Evolutionary conservation across 2,329 filamentous ascomycete species (phyloP).

Genomic region (Thielaviopsis musarum): DNA sequence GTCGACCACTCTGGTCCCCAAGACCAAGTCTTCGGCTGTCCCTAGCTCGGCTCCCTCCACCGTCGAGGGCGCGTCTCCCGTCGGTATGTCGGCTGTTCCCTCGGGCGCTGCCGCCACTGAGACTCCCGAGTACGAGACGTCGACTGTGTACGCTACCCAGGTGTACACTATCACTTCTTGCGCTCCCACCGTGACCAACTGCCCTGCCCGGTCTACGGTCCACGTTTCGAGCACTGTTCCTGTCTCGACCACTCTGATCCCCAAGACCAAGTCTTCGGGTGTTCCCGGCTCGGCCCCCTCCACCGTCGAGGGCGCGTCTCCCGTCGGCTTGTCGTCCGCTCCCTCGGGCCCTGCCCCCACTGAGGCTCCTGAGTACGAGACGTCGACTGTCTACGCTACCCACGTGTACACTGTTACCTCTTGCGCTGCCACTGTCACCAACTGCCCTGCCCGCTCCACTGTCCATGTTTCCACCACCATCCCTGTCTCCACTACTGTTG

Average conservation of each 20-base stretch:
- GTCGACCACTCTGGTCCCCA: not conserved
- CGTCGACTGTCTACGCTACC: conserved; percentile 1
- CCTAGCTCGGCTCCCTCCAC: not conserved
- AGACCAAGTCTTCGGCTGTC: not conserved
- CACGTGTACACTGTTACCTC: conserved; percentile 6
- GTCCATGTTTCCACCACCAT: not conserved
- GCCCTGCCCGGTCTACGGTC: not conserved
- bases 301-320: too few relatives aligned
- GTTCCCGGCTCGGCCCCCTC: not conserved
- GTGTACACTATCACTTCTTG: not conserved
- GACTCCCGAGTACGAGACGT: conserved; percentile 1
- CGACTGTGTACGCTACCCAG: conserved; percentile 3
- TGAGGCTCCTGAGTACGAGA: not conserved
- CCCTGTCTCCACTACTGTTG: not conserved
- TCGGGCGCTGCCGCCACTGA: not conserved
- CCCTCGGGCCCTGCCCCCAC: not conserved
- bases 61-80: not conserved
- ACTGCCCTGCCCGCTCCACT: conserved; percentile 6
- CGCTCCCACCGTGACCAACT: not conserved
- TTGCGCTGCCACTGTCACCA: conserved; percentile 8
- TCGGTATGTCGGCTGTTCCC: not conserved
- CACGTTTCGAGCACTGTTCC: not conserved
- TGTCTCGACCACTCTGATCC: conserved; percentile 37
- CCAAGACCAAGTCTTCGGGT: not conserved
- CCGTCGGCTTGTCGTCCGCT: not conserved